Evolutionary conservation across 2,329 filamentous ascomycete species (phyloP).

Genomic region (Coniella vitis): DNA sequence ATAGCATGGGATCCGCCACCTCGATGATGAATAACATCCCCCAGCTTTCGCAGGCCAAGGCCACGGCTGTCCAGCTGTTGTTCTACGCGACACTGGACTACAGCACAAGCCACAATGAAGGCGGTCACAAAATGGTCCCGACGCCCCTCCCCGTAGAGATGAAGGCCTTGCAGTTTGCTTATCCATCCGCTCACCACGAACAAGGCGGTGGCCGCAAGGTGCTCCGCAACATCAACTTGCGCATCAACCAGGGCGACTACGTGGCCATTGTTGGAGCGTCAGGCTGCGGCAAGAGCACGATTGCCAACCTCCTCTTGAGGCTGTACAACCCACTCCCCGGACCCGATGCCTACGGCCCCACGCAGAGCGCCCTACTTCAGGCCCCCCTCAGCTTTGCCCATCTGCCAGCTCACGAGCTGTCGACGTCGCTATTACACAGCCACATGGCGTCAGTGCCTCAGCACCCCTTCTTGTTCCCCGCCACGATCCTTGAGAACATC

Average conservation of each 20-base stretch:
- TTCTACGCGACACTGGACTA: slow-evolving; percentile 56
- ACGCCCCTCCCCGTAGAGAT: slow-evolving; percentile 43
- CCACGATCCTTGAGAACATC: slow-evolving; percentile 74
- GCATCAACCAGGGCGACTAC: slow-evolving; percentile 55
- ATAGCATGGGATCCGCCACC: slow-evolving; percentile 68
- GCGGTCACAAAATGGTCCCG: slow-evolving; percentile 30
- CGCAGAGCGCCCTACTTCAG: neutral
- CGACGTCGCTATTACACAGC: slow-evolving; percentile 53
- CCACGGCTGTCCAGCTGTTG: slow-evolving; percentile 67
- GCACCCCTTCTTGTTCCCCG: slow-evolving; percentile 69
- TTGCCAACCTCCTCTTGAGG: slow-evolving; percentile 66
- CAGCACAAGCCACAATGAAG: slow-evolving; percentile 49
- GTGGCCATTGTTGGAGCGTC: slow-evolving; percentile 78
- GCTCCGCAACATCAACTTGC: slow-evolving; percentile 59
- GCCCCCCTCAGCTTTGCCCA: slow-evolving; percentile 51
- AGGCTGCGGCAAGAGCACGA: slow-evolving; percentile 86
- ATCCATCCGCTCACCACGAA: slow-evolving; percentile 50
- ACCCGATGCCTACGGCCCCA: too few relatives aligned
- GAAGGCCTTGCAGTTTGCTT: slow-evolving; percentile 60
- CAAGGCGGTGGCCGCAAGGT: slow-evolving; percentile 29
- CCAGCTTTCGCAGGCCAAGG: slow-evolving; percentile 68
- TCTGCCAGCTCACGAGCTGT: slow-evolving; percentile 48
- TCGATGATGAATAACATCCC: slow-evolving; percentile 69
- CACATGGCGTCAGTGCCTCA: slow-evolving; percentile 65
- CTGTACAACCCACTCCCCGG: slow-evolving; percentile 48